Evolutionary conservation across 2,329 filamentous ascomycete genomes (phyloP).

Genomic region (Monosporascus sp.): DNA sequence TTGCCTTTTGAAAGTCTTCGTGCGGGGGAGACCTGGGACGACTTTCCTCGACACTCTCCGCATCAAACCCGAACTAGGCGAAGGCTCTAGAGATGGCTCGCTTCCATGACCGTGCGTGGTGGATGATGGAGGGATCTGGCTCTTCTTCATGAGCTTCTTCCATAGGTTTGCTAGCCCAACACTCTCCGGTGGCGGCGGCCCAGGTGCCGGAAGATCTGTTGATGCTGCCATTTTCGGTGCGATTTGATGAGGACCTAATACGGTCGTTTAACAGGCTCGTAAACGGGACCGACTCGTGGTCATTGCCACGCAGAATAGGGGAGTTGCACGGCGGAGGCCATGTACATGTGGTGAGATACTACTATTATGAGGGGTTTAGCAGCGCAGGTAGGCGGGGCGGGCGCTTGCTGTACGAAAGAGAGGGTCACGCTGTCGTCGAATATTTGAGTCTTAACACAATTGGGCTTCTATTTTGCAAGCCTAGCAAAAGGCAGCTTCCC

Average conservation of each 20-base stretch:
- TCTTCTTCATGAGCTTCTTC: slow-evolving; percentile 21
- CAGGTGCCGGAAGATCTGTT: slow-evolving; percentile 16
- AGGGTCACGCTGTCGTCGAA: slow-evolving; percentile 10
- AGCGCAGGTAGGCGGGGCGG: slow-evolving; percentile 8
- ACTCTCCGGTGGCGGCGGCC: slow-evolving; percentile 17
- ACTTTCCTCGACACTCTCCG: slow-evolving; percentile 52
- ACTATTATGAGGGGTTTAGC: slow-evolving; percentile 11
- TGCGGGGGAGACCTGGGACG: slow-evolving; percentile 71
- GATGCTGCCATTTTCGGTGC: slow-evolving; percentile 22
- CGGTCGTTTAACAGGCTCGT: slow-evolving; percentile 16
- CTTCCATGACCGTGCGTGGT: slow-evolving; percentile 16
- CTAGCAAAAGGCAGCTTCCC: neutral
- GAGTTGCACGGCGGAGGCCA: slow-evolving; percentile 8
- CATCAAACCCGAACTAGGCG: slow-evolving; percentile 26
- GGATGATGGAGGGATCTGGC: slow-evolving; percentile 12
- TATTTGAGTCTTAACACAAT: slow-evolving; percentile 14
- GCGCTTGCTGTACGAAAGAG: slow-evolving; percentile 1
- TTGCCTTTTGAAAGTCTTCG: slow-evolving; percentile 76
- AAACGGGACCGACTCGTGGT: slow-evolving; percentile 14
- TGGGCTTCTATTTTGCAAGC: slow-evolving; percentile 6
- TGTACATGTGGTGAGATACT: slow-evolving; percentile 13
- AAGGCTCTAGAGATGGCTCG: slow-evolving; percentile 16
- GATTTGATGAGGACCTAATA: slow-evolving; percentile 9
- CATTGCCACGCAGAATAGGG: slow-evolving; percentile 14
- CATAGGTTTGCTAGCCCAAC: slow-evolving; percentile 17